Percentiles rank a stretch among this genome's conserved stretches.
Conservation (phyloP, 768 basidiomycete genomes). For the Suillus ampliporus region DNA sequence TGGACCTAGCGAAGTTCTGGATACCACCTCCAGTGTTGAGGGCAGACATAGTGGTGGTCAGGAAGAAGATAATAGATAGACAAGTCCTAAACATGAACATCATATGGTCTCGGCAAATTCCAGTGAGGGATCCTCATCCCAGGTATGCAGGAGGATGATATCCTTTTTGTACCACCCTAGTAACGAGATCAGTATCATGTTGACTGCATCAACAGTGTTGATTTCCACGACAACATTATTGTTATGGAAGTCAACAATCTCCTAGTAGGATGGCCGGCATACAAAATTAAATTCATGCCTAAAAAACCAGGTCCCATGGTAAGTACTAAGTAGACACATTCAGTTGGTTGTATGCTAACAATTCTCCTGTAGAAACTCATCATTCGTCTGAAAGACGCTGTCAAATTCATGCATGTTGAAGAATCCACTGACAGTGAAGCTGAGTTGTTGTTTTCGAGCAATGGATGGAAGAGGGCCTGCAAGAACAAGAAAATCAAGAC, state of each 20-base stretch:
- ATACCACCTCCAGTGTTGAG: background rate
- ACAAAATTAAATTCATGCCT: slow-evolving; percentile 4
- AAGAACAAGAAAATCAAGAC: slow-evolving; percentile 1
- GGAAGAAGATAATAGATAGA: no score
- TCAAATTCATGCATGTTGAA: background rate
- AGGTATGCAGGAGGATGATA: no score
- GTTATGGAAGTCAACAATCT: slow-evolving; percentile 5
- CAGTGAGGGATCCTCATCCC: no score
- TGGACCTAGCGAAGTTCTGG: background rate
- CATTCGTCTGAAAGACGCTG: background rate
- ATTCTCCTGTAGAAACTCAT: background rate
- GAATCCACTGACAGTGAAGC: slow-evolving; percentile 1
- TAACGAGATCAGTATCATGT: no score
- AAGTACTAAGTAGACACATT: background rate
- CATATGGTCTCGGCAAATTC: no score
- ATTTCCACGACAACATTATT: background rate
- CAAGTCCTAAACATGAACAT: no score
- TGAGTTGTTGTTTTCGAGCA: background rate
- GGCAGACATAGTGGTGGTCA: background rate
- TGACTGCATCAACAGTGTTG: background rate
- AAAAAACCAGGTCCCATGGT: slow-evolving; percentile 8
- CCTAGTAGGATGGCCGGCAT: slow-evolving; percentile 8
- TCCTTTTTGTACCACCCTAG: no score
- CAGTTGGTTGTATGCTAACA: background rate
- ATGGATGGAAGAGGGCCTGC: background rate